Base-by-base conservation (phyloP, 179 eudicot genomes). In the Patellifolia procumbens region DNA sequence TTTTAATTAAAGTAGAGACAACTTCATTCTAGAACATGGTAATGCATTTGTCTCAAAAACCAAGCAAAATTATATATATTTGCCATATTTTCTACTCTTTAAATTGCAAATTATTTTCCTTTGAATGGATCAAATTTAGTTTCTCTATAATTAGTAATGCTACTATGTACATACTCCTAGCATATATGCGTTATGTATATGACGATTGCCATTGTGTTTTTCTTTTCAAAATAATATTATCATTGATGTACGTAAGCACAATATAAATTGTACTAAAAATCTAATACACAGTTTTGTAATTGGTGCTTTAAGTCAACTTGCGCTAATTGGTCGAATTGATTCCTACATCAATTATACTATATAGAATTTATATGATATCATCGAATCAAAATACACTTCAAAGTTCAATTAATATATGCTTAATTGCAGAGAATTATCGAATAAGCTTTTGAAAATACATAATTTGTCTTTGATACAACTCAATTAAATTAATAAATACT, bases 241-340 rank as follows among this genome's bases (percentile, higher is more conserved):
- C 3, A n/a, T n/a, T n/a, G 19, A 24, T 17, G 52, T 68, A 63
- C 71, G 37, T 52, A 34, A 72, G 53, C 16, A 52, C 12, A 34
- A 48, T n/a, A 29, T 48, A 13, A 52, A 22, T 66, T 31, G 60
- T 46, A 67, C 76, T 24, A 65, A 31, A 28, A 32, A 2, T n/a
- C 60, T 70, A 29, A 49, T 61, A 60, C 63, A 56, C 24, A 15
- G 35, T 60, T 77, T 53, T 9, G n/a, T 6, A 28, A 65, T 55
- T 13, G 24, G 10, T 34, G n/a, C 68, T 49, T 28, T 26, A 22
- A 65, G 80, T 81, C 80, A 81, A 81, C 83, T 81, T 72, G 56
- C 31, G 68, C 74, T 81, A 58, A 81, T 81, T 81, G 77, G 83
- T 29, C 55, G 60, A 8, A 48, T 72, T 67, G 76, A 75, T 65